Percentiles rank a stretch among this genome's conserved stretches.
These are phyloP conservation scores for Saccharomyces jurei DNA, from an alignment of 805 yeast genomes.

Conservation along the genomic window DNA sequence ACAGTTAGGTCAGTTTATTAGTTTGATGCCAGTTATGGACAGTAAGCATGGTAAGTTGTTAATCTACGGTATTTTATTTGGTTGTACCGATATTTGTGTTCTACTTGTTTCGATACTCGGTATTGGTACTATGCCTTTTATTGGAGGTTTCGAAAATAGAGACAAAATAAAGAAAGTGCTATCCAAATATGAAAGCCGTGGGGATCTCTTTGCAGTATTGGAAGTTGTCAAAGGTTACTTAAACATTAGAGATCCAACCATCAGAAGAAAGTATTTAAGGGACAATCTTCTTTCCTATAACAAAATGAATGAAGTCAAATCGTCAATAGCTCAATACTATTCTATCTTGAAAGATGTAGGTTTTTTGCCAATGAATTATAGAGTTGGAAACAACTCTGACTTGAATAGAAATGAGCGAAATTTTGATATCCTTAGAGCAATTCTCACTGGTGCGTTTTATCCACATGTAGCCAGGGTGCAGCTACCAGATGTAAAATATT, in stretches of 20 bases:
- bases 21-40: slow-evolving; percentile 76
- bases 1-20: slow-evolving; percentile 68
- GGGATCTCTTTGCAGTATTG: slow-evolving; percentile 68
- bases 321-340: slow-evolving; percentile 62
- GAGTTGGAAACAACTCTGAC: slow-evolving; percentile 17
- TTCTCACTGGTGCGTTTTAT: slow-evolving; percentile 72
- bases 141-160: slow-evolving; percentile 52
- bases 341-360: slow-evolving; percentile 72
- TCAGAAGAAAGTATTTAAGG: slow-evolving; percentile 39
- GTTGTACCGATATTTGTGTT: slow-evolving; percentile 69
- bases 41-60: slow-evolving; percentile 76
- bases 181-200: slow-evolving; percentile 33
- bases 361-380: slow-evolving; percentile 53
- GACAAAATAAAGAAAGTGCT: slow-evolving; percentile 49
- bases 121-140: slow-evolving; percentile 61
- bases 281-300: slow-evolving; percentile 56
- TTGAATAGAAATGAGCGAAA: slow-evolving; percentile 48
- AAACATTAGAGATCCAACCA: slow-evolving; percentile 16
- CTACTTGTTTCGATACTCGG: slow-evolving; percentile 73
- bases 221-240: slow-evolving; percentile 51
- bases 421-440: slow-evolving; percentile 47
- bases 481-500: slow-evolving; percentile 70
- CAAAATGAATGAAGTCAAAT: slow-evolving; percentile 60
- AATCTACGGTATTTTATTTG: slow-evolving; percentile 73
- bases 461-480: slow-evolving; percentile 80